phyloP scores from a whole-genome alignment of 1,139 yeast species.

The Hansenula sp. region DNA sequence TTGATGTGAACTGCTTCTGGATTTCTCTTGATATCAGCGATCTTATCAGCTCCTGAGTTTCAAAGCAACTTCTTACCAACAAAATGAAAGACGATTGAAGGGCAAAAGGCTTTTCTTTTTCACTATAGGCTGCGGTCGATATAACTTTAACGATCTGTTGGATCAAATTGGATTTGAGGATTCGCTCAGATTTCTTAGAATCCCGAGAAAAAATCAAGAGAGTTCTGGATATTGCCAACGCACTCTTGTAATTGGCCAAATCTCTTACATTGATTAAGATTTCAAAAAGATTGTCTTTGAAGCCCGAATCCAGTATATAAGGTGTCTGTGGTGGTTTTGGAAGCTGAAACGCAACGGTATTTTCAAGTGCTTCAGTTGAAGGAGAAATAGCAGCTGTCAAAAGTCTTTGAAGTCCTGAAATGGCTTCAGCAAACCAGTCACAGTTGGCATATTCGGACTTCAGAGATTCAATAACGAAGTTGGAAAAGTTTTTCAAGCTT shows the following conservation, averaged over 20 bases:
- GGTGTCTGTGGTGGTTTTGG: slow-evolving; percentile 18
- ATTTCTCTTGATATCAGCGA: slow-evolving; percentile 48
- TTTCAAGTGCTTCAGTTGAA: slow-evolving; percentile 22
- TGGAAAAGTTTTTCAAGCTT: slow-evolving; percentile 31
- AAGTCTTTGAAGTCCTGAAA: slow-evolving; percentile 46
- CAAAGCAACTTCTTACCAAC: slow-evolving; percentile 68
- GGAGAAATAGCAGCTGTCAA: slow-evolving; percentile 45
- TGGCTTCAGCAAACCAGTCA: slow-evolving; percentile 48
- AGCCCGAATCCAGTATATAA: slow-evolving; percentile 28
- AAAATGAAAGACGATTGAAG: slow-evolving; percentile 36
- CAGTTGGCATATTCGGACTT: slow-evolving; percentile 34
- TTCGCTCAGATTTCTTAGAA: slow-evolving; percentile 33
- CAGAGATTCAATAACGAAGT: slow-evolving; percentile 36
- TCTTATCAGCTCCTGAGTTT: slow-evolving; percentile 48
- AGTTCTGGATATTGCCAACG: slow-evolving; percentile 47
- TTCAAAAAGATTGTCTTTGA: slow-evolving; percentile 38
- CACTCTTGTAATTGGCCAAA: slow-evolving; percentile 41
- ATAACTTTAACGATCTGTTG: slow-evolving; percentile 29
- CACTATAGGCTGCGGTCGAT: slow-evolving; percentile 24
- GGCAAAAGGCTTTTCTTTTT: slow-evolving; percentile 11
- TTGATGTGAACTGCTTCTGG: slow-evolving; percentile 33
- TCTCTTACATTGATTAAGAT: slow-evolving; percentile 36
- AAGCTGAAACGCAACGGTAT: slow-evolving; percentile 17
- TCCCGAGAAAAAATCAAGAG: slow-evolving; percentile 51
- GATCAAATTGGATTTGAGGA: slow-evolving; percentile 42